Evolutionary conservation across 768 basidiomycete genomes (phyloP).

Genomic region (Aureoboletus auriporus): DNA sequence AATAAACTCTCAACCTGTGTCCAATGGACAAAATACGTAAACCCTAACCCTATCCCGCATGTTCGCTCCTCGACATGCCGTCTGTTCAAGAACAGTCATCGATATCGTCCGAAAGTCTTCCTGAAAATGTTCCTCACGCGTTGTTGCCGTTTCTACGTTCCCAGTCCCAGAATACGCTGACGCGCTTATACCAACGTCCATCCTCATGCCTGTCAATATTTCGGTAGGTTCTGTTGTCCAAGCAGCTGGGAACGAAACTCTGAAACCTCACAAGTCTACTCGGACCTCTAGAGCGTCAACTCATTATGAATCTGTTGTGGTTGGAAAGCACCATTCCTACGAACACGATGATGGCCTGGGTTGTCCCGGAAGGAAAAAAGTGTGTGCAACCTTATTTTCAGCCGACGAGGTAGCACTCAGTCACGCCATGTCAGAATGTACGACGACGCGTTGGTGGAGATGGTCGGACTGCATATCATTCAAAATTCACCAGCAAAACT

Average conservation of each 20-base stretch:
- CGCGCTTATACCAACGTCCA: slow-evolving; percentile 77
- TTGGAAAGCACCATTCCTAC: slow-evolving; percentile 67
- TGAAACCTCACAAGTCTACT: slow-evolving; percentile 50
- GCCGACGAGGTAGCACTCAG: neutral
- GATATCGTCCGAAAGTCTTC: slow-evolving; percentile 2
- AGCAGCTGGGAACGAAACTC: neutral
- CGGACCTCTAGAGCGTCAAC: slow-evolving; percentile 73
- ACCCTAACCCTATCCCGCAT: slow-evolving; percentile 5
- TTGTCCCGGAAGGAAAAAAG: slow-evolving; percentile 70
- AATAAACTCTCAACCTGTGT: no score
- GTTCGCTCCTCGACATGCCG: slow-evolving; percentile 16
- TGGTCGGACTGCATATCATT: slow-evolving; percentile 68
- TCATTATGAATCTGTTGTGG: slow-evolving; percentile 88
- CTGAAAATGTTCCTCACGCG: slow-evolving; percentile 47
- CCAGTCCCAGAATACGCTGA: slow-evolving; percentile 74
- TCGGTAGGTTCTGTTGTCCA: slow-evolving; percentile 45
- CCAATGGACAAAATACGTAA: neutral
- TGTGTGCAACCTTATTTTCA: slow-evolving; percentile 29
- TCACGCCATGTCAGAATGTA: slow-evolving; percentile 52
- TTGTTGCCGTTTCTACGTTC: slow-evolving; percentile 76
- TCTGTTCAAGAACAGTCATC: slow-evolving; percentile 18
- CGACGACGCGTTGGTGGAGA: slow-evolving; percentile 58
- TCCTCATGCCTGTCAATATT: slow-evolving; percentile 90
- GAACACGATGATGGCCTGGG: slow-evolving; percentile 74
- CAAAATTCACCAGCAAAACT: slow-evolving; percentile 57